Percentiles rank a stretch among this genome's conserved stretches.
Conservation (phyloP, 202 grass and related monocot genomes). For the Hordeum pubiflorum region DNA sequence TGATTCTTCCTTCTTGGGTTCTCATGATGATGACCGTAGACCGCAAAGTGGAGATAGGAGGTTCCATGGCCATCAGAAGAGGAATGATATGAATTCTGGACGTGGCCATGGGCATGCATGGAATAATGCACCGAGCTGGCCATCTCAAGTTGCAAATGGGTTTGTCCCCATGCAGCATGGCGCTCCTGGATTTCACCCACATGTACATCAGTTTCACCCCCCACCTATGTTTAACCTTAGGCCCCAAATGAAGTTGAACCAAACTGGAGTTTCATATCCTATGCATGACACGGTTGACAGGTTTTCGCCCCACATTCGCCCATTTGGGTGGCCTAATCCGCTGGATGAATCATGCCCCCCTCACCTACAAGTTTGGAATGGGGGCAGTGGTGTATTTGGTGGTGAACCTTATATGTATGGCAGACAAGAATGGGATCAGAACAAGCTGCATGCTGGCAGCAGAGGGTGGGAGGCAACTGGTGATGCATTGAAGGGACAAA, state of each 20-base stretch:
- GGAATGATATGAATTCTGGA: constrained; percentile 57
- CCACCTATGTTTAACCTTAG: constrained; percentile 83
- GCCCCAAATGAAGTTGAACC: constrained; percentile 70
- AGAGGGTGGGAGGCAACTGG: constrained; percentile 59
- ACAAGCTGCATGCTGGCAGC: constrained; percentile 37
- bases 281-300: constrained; percentile 76
- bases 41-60: constrained; percentile 53
- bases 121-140: constrained; percentile 71
- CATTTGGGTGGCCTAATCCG: constrained; percentile 87
- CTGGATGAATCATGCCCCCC: constrained; percentile 68
- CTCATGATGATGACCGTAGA: constrained; percentile 71
- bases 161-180: constrained; percentile 79
- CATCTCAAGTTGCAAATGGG: constrained; percentile 70
- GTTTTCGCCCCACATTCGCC: constrained; percentile 62
- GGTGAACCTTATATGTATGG: constrained; percentile 54
- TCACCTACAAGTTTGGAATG: constrained; percentile 69
- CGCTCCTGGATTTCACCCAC: constrained; percentile 72
- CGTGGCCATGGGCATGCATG: constrained; percentile 65
- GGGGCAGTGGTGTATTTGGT: constrained; percentile 51
- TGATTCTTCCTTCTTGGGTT: constrained; percentile 45
- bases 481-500: constrained; percentile 54
- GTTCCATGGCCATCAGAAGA: constrained; percentile 59
- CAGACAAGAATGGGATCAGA: constrained; percentile 78
- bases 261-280: constrained; percentile 74
- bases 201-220: constrained; percentile 52